Evolutionary conservation across 2,329 filamentous ascomycete genomes (phyloP).

Genomic region (Talaromyces funiculosus): DNA sequence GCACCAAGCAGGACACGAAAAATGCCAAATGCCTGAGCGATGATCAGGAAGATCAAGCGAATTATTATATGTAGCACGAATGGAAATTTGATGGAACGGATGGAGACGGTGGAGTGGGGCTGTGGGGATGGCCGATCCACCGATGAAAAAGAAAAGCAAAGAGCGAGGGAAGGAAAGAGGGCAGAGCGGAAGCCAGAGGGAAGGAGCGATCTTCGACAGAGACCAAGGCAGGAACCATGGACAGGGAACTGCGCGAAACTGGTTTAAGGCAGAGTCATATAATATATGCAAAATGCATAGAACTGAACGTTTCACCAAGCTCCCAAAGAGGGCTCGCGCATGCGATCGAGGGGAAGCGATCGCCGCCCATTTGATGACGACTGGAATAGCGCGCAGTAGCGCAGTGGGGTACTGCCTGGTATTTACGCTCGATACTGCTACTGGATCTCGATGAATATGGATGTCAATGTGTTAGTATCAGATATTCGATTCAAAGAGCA

Average conservation of each 20-base stretch:
- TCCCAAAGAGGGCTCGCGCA: neutral
- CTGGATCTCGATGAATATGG: no score
- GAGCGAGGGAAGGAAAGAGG: neutral
- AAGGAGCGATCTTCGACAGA: neutral
- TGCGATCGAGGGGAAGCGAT: conserved; percentile 2
- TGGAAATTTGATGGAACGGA: neutral
- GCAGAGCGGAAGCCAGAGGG: neutral
- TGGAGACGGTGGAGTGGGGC: conserved; percentile 1
- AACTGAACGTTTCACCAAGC: neutral
- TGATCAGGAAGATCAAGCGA: neutral
- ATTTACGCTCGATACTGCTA: neutral
- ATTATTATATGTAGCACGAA: no score
- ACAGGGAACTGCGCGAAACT: neutral
- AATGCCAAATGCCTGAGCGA: neutral
- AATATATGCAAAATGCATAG: neutral
- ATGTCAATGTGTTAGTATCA: neutral
- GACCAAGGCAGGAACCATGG: neutral
- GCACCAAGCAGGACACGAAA: neutral
- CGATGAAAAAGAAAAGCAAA: neutral
- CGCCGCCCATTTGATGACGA: conserved; percentile 11
- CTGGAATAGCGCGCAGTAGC: conserved; percentile 9
- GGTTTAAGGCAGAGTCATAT: no score
- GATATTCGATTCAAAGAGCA: neutral
- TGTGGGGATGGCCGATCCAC: neutral
- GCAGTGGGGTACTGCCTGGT: neutral